A percentile compares a stretch with the other conserved stretches of the same genome.
These are phyloP conservation scores for Colletotrichum caudatum DNA, from an alignment of 2,329 filamentous ascomycete genomes.

Conservation along the genomic window DNA sequence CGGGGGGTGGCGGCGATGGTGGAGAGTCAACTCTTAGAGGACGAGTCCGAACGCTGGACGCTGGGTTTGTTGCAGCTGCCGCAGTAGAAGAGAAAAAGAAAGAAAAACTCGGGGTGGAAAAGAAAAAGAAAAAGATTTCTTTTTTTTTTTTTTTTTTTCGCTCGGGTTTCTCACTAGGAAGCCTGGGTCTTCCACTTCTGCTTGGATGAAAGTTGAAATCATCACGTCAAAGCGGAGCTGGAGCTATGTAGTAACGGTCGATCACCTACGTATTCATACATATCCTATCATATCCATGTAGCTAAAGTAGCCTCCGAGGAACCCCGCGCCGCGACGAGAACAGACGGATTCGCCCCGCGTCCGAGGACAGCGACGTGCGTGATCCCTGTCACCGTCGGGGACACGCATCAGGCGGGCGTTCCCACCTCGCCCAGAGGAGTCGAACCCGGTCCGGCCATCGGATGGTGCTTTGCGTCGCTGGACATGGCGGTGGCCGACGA, in stretches of 20 bases:
- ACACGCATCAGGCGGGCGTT: not conserved
- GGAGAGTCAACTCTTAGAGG: not conserved
- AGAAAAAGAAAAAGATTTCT: too few species aligned
- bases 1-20: not conserved
- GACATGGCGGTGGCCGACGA: not conserved
- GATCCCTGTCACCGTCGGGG: conserved; percentile 20
- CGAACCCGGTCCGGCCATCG: too few species aligned
- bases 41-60: not conserved
- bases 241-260: conserved; percentile 1
- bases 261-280: not conserved
- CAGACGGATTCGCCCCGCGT: conserved; percentile 27
- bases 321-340: conserved; percentile 16
- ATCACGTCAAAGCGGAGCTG: not conserved
- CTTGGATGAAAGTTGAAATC: conserved; percentile 21
- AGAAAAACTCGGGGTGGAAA: not conserved
- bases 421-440: not conserved
- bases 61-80: not conserved
- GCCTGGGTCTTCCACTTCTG: not conserved
- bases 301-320: conserved; percentile 16
- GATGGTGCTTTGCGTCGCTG: too few species aligned
- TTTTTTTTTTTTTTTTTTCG: too few species aligned
- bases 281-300: too few species aligned
- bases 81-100: not conserved
- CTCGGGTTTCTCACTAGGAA: not conserved
- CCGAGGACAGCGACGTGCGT: conserved; percentile 19